Evolutionary conservation across 305 asterid genomes (phyloP), one percentile per base, ranked within the genome.

Genomic region (Andrographis paniculata): DNA sequence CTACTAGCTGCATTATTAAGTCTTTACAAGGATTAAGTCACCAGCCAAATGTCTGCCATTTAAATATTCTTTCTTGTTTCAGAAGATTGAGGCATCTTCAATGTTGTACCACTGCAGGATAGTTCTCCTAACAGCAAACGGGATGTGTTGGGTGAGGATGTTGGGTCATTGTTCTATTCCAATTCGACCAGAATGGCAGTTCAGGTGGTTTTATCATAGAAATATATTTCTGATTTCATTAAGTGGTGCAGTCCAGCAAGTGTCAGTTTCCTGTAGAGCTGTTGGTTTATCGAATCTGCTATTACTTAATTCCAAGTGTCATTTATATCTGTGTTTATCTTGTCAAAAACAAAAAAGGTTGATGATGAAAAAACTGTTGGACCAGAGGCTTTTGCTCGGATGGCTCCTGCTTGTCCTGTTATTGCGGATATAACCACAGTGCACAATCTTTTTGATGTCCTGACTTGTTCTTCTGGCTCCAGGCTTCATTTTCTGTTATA

Each of bases 301-400:
- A 45, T 6, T 20, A 23, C 40, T 55, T 2, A 4, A 33, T 33
- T 11, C 9, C 38, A 6, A 10, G n/a, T 33, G 58, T 50, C 17
- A 54, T 45, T 52, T 63, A 43, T 64, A 24, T 49, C 19, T 50
- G 35, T 45, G n/a, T 50, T 58, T 57, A 45, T 58, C 66, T 56
- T 52, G 52, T 64, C 44, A 39, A 61, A 60, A n/a, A n/a, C n/a
- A 60, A 15, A 21, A 46, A 65, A 87, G 97, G 97, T 87, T 50
- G 97, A 80, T 61, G 74, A 80, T 68, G 72, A 78, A 71, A 84
- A 75, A 67, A 84, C 95, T 45, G 94, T 81, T 55, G 97, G 97
- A 42, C 74, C 63, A 36, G 95, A 87, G 64, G 93, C 95, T 48
- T 87, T 87, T 72, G 77, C 94, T 55, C 87, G 97, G 69, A 81